Percentiles rank a stretch among this genome's conserved stretches.
These are phyloP conservation scores for Ramalina peruviana DNA, from an alignment of 495 filamentous ascomycete species.

Conservation along the genomic window DNA sequence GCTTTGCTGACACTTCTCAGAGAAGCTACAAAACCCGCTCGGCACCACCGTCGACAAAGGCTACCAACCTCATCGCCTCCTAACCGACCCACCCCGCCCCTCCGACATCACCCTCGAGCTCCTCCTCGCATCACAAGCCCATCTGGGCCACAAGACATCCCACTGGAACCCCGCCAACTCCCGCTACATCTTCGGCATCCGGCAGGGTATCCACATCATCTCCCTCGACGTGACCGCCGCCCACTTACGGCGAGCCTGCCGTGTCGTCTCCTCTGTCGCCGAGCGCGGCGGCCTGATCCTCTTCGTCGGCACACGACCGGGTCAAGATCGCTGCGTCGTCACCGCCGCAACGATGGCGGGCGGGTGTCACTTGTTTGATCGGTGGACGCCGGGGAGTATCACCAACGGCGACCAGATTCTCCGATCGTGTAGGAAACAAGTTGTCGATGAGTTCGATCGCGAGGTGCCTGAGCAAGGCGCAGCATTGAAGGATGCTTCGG, in stretches of 20 bases:
- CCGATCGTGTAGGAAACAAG: constrained; percentile 44
- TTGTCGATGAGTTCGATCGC: constrained; percentile 57
- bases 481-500: constrained; percentile 43
- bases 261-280: constrained; percentile 76
- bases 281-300: constrained; percentile 72
- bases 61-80: constrained; percentile 54
- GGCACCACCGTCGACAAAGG: constrained; percentile 39
- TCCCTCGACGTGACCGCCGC: constrained; percentile 74
- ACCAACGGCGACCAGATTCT: constrained; percentile 90
- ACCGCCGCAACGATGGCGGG: constrained; percentile 62
- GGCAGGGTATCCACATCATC: constrained; percentile 87
- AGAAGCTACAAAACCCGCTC: constrained; percentile 23
- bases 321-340: constrained; percentile 66
- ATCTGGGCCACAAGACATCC: constrained; percentile 84
- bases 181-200: constrained; percentile 86
- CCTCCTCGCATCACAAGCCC: constrained; percentile 77
- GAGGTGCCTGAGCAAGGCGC: constrained; percentile 49
- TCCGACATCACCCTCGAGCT: constrained; percentile 79
- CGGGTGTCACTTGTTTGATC: constrained; percentile 81
- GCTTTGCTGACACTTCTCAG: not conserved
- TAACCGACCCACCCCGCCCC: constrained; percentile 58
- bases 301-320: constrained; percentile 75
- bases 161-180: constrained; percentile 93
- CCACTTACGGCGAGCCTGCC: constrained; percentile 76
- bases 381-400: constrained; percentile 84